Base-by-base conservation (phyloP, 495 filamentous ascomycete species). In the Penicillium crystallinum region DNA sequence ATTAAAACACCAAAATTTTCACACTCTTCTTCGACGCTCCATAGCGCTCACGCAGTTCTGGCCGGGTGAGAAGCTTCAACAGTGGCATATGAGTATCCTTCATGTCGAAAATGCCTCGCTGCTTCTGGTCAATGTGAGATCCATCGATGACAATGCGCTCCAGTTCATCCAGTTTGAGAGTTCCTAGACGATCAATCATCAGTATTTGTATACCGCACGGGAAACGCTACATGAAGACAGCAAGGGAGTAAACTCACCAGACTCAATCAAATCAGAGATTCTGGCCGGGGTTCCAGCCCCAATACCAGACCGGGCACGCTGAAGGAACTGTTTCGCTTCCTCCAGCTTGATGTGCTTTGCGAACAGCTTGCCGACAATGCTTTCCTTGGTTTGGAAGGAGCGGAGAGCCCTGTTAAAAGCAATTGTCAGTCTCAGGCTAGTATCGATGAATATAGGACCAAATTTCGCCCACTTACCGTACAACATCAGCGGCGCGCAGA, bases 271-370 rank as follows among this genome's bases (percentile, higher is more conserved):
- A 58, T 93, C 92, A 35, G 83, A 82, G 27, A 97, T 65, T 37
- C 93, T 78, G 40, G 83, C 75, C 2, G 93, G 92, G 2, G 93
- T 98, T 6, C 93, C 93, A 17, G 96, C 88, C 1, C 89, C 91
- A 46, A 97, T 87, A 17, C 87, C 86, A 44, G 71, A 81, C 76
- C 79, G 76, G 53, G 67, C 79, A 71, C 70, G 89, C 68, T 73
- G 69, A 14, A 91, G 80, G 67, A 86, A 87, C 42, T 87, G 79
- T 48, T 91, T 82, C 15, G 90, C 87, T 55, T 97, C 95, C 46
- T 88, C 79, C 6, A 98, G 57, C 70, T 98, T 98, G 73, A 98
- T 96, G 56, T 98, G 93, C 65, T 98, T 98, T 7, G 95, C 92
- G 67, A 98, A 98, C 44, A 97, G 76, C 68, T 98, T 98, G 19